A percentile compares a stretch with the other conserved stretches of the same genome.
Evolutionary conservation across 163 green algal genomes (phyloP).

Genomic region (Picocystis sp.): DNA sequence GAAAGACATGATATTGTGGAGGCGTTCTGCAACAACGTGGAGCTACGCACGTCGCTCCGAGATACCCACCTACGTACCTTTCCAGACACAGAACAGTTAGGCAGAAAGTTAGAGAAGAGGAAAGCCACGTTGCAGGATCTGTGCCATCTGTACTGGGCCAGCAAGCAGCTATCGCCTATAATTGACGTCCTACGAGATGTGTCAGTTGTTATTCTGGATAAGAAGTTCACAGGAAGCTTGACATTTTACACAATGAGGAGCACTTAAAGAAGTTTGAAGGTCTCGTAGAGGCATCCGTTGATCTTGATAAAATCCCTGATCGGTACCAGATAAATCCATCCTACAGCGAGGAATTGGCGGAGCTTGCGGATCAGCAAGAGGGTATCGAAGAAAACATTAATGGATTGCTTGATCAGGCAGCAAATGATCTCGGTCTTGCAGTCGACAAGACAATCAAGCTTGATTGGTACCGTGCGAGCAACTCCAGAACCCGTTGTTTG

Average conservation of each 20-base stretch:
- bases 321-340: constrained; percentile 75
- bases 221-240: constrained; percentile 46
- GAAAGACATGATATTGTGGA: constrained; percentile 72
- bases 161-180: constrained; percentile 43
- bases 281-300: constrained; percentile 80
- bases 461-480: constrained; percentile 63
- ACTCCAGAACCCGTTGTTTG: constrained; percentile 42
- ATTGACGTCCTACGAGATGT: constrained; percentile 5
- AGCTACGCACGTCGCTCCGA: constrained; percentile 49
- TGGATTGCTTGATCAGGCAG: constrained; percentile 5
- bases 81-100: constrained; percentile 78
- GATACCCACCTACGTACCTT: constrained; percentile 60
- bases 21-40: constrained; percentile 42
- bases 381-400: constrained; percentile 23
- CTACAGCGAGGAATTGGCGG: constrained; percentile 4
- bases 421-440: constrained; percentile 54
- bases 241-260: constrained; percentile 40
- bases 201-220: constrained; percentile 6
- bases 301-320: constrained; percentile 75
- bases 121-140: constrained; percentile 55
- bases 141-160: constrained; percentile 73
- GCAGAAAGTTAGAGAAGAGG: constrained; percentile 60
- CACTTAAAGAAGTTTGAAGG: constrained; percentile 87
- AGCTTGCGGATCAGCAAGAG: constrained; percentile 21
- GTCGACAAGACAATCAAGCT: constrained; percentile 83